Evolutionary conservation across 192 early-diverging fungal species (phyloP), one percentile per base, ranked within the genome.

Genomic region (Phlyctochytrium arcticum): DNA sequence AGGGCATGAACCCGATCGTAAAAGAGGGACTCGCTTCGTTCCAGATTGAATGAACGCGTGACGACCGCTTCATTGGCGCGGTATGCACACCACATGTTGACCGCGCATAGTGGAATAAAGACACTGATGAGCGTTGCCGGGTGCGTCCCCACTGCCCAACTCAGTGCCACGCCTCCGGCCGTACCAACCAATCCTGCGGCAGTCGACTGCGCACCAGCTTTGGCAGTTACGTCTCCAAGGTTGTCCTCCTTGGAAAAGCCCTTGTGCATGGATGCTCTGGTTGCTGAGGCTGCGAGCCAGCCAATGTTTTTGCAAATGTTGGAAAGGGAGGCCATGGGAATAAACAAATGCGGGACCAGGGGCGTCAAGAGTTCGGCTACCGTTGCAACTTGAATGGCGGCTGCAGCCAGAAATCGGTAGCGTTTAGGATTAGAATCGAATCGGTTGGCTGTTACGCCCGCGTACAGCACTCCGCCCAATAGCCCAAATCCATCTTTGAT

Each of bases 401-500:
- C 72, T 6, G 80, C 79, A 10, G 89, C 78, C 67, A 87, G 82
- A 71, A 92, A 92, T 30, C 89, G 83, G 72, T 85, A 88, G 32
- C 88, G 89, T 65, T 91, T 92, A 23, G 91, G 89, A 31, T 89
- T 85, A 15, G 89, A 85, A 63, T 94, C 92, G 54, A 94, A 94
- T 23, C 83, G 80, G 29, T 86, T 83, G 23, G 80, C 84, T 2
- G 92, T 79, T 54, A 83, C 75, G 6, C 85, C 88, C 2, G 91
- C 92, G 68, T 90, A 94, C 0, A 91, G 37, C 8, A 94, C 91
- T 23, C 91, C 92, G 24, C 91, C 91, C 0, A 93, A 75, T 44
- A 92, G 86, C 7, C 92, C 91, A 26, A 93, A 82, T 1, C 92
- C 92, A 62, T 94, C 92, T 76, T 94, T 94, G 68, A 94, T 85